Evolutionary conservation across 1,284 basidiomycete genomes (phyloP), one percentile per base, ranked within the genome.

Genomic region (Rhodofomes roseus): DNA sequence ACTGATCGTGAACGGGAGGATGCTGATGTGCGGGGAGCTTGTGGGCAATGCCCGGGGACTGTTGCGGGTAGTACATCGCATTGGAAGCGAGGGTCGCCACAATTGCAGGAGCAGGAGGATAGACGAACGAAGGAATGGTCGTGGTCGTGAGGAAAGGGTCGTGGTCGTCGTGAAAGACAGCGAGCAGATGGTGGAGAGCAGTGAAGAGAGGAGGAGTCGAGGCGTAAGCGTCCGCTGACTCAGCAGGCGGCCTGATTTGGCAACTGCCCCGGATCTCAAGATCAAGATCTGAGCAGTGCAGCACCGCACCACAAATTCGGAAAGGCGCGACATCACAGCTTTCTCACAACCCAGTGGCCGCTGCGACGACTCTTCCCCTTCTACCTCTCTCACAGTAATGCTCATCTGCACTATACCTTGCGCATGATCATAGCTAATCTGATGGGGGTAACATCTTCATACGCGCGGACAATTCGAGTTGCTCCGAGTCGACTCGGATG

Each of bases 21-120:
- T 68, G 59, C 51, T 70, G 67, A 70, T 86, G 86, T 62, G 76
- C 80, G 65, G 87, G 77, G 64, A 89, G 80, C 72, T 90, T 90
- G 79, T 87, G 88, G 63, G 81, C 77, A 69, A 90, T 84, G 73
- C 84, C 87, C 69, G 89, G 88, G 63, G 89, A 90, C 73, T 89
- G 89, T 71, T 89, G 87, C 68, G 89, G 80, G 74, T 87, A 90
- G 77, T 89, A 91, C 88, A 91, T 91, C 64, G 78, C 80, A 81
- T 80, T 73, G 72, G 76, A 66, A 62, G 68, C 53, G 63, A 69
- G 66, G 37, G 66, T 66, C 56, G 66, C 66, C 66, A 67, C 63
- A 55, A 63, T 67, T 58, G 44, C 48, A 51, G 43, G 56, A 60
- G 48, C 46, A 61, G 60, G 60, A 56, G 58, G 54, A 55, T 61